Evolutionary conservation across 495 filamentous ascomycete genomes (phyloP).

Genomic region (Cudoniella acicularis): DNA sequence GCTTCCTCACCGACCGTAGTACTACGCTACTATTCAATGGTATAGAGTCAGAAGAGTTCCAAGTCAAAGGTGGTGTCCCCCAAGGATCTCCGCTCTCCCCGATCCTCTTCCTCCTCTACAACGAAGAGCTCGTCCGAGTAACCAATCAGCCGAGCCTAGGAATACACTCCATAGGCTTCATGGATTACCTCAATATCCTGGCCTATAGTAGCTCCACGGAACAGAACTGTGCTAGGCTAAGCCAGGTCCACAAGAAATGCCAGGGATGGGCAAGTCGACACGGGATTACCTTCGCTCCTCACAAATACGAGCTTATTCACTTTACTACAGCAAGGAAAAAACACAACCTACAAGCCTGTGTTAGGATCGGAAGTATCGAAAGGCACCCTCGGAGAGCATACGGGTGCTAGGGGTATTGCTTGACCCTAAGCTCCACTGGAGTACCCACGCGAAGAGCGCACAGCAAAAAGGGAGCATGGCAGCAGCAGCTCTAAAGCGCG

Average conservation of each 20-base stretch:
- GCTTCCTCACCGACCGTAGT: conserved; percentile 4
- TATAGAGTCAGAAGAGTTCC: not conserved
- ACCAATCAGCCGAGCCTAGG: conserved; percentile 11
- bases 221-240: conserved; percentile 21
- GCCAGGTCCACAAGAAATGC: conserved; percentile 18
- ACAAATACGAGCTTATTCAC: conserved; percentile 24
- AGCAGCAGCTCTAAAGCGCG: no score
- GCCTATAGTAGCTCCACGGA: conserved; percentile 15
- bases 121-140: conserved; percentile 27
- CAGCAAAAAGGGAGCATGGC: no score
- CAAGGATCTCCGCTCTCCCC: conserved; percentile 27
- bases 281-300: conserved; percentile 19
- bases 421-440: no score
- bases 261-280: conserved; percentile 21
- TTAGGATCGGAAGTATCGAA: no score
- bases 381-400: no score
- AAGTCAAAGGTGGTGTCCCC: conserved; percentile 5
- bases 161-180: conserved; percentile 18
- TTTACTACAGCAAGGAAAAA: conserved; percentile 16
- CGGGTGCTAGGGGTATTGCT: no score
- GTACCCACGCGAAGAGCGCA: no score
- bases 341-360: no score
- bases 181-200: conserved; percentile 26
- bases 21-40: not conserved
- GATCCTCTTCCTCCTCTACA: conserved; percentile 33